A percentile compares a stretch with the other conserved stretches of the same genome.
phyloP scores from a whole-genome alignment of 2,329 filamentous ascomycete species.

The Aspergillus pseudonomiae region DNA sequence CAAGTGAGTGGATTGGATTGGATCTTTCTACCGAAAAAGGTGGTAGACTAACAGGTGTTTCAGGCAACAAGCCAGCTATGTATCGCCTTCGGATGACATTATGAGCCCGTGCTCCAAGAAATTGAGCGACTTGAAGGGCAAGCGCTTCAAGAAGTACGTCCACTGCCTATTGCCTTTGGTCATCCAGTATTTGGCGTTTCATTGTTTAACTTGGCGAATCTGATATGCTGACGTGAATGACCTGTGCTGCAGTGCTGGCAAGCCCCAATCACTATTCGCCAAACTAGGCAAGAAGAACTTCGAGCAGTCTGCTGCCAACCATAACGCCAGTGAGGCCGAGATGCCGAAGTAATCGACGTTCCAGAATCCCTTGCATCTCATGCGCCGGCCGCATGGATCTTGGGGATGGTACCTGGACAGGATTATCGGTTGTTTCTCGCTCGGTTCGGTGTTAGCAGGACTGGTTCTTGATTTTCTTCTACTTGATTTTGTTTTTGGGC shows the following conservation, averaged over 20 bases:
- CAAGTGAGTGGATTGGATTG: conserved; percentile 33
- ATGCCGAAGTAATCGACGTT: background rate
- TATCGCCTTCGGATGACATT: conserved; percentile 54
- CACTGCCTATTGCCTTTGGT: background rate
- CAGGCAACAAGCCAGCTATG: conserved; percentile 42
- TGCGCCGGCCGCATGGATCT: conserved; percentile 18
- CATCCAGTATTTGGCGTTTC: background rate
- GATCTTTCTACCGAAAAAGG: too few relatives aligned
- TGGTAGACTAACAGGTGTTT: conserved; percentile 9
- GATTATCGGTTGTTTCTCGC: conserved; percentile 5
- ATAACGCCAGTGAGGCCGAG: conserved; percentile 9
- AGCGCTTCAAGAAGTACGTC: conserved; percentile 51
- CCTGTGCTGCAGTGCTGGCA: conserved; percentile 34
- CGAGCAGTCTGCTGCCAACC: conserved; percentile 38
- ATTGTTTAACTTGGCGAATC: too few relatives aligned
- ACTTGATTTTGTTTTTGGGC: background rate
- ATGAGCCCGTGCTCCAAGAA: conserved; percentile 56
- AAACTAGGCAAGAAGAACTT: conserved; percentile 51
- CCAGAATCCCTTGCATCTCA: background rate
- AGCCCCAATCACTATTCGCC: conserved; percentile 50
- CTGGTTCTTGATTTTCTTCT: conserved; percentile 10
- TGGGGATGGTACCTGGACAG: background rate
- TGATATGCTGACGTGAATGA: background rate
- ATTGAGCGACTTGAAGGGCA: conserved; percentile 52
- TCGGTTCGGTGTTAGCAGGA: conserved; percentile 3